Percentiles rank a stretch among this genome's conserved stretches.
These are phyloP conservation scores for Stenocarpella maydis DNA, from an alignment of 2,329 filamentous ascomycete species.

Conservation along the genomic window DNA sequence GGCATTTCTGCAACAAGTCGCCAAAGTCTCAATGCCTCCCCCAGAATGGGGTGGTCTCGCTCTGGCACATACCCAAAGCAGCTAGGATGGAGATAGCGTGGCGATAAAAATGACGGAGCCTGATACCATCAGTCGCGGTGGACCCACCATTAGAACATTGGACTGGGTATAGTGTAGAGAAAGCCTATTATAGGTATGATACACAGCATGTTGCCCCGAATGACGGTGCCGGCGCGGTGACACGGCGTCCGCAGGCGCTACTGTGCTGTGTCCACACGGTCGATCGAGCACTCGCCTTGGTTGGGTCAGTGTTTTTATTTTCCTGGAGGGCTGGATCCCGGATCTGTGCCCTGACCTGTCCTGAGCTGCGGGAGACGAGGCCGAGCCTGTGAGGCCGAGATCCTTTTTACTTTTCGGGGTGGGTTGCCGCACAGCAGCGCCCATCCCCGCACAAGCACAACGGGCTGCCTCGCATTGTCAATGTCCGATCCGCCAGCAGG, in stretches of 20 bases:
- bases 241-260: constrained; percentile 21
- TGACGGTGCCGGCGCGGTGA: constrained; percentile 8
- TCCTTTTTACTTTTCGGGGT: constrained; percentile 23
- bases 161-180: not conserved
- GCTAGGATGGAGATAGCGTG: not conserved
- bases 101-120: constrained; percentile 17
- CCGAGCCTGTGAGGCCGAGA: constrained; percentile 27
- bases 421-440: constrained; percentile 24
- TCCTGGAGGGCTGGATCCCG: not conserved
- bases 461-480: constrained; percentile 25
- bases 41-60: not conserved
- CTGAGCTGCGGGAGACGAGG: constrained; percentile 30
- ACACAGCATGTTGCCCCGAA: constrained; percentile 1
- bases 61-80: constrained; percentile 10
- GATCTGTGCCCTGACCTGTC: constrained; percentile 17
- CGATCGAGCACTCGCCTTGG: not conserved
- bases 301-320: not conserved
- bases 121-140: too few relatives aligned
- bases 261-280: not conserved
- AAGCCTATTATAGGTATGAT: not conserved
- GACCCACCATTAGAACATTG: not conserved
- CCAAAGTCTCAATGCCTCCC: not conserved
- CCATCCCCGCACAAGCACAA: constrained; percentile 28
- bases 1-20: constrained; percentile 9
- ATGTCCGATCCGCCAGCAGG: constrained; percentile 18